phyloP scores from a whole-genome alignment of 139 green algal genomes.

The Chlorella sp. region DNA sequence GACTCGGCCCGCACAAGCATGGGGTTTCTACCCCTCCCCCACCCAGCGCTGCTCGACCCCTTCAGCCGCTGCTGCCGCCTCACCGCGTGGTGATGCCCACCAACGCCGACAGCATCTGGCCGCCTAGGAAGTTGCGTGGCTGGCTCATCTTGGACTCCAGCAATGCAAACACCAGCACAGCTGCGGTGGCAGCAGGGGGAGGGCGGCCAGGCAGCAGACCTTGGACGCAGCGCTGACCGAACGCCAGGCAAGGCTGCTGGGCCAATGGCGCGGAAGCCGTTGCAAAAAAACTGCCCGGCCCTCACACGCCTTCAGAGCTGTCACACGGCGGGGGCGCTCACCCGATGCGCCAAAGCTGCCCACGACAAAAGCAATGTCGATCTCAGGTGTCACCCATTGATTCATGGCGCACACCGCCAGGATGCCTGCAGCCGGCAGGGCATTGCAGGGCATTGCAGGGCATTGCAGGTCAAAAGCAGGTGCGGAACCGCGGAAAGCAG shows the following conservation, averaged over 20 bases:
- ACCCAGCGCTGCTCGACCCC: too few species aligned
- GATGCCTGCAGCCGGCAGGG: slow-evolving; percentile 33
- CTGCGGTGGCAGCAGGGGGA: background rate
- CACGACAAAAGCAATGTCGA: slow-evolving; percentile 40
- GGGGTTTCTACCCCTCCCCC: too few species aligned
- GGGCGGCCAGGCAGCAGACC: background rate
- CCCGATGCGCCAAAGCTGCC: slow-evolving; percentile 39
- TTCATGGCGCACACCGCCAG: slow-evolving; percentile 33
- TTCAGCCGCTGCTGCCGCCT: too few species aligned
- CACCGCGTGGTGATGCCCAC: slow-evolving; percentile 31
- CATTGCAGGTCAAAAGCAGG: background rate
- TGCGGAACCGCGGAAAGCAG: too few species aligned
- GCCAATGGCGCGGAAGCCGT: too few species aligned
- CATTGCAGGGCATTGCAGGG: background rate
- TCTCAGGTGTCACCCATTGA: slow-evolving; percentile 37
- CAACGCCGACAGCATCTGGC: slow-evolving; percentile 36
- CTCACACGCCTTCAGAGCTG: too few species aligned
- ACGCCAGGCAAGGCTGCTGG: too few species aligned
- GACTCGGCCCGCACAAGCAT: too few species aligned
- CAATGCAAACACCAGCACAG: slow-evolving; percentile 34
- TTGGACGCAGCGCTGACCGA: background rate
- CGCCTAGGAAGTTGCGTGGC: slow-evolving; percentile 42
- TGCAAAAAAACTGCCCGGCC: too few species aligned
- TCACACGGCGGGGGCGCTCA: too few species aligned
- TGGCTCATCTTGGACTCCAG: slow-evolving; percentile 47